These are phyloP conservation scores for Capsella rubella DNA, from an alignment of 441 rosid genomes.

Conservation along the genomic window DNA sequence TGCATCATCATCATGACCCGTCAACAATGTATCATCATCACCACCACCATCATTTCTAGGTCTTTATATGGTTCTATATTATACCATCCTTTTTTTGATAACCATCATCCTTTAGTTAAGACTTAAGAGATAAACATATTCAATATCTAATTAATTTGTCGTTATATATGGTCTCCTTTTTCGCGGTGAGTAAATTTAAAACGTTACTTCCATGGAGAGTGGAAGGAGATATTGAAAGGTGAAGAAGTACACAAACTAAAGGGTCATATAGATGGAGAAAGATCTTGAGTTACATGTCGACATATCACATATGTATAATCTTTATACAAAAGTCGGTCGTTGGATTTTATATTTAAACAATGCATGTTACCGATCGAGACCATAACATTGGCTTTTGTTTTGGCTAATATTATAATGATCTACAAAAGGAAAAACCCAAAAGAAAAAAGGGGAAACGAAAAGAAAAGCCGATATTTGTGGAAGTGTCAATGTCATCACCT, in stretches of 20 bases:
- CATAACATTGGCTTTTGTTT: not conserved
- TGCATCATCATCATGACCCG: constrained; percentile 56
- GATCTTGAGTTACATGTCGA: not conserved
- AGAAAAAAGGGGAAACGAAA: not conserved
- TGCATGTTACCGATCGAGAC: not conserved
- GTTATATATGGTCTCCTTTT: not conserved
- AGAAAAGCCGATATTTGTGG: constrained; percentile 41
- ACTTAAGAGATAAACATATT: constrained; percentile 11
- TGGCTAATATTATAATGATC: not conserved
- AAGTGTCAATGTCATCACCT: constrained; percentile 39
- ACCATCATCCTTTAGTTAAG: constrained; percentile 21
- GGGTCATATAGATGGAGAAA: not conserved
- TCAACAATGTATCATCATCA: constrained; percentile 79
- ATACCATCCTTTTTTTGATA: constrained; percentile 14
- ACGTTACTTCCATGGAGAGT: constrained; percentile 1
- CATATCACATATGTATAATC: not conserved
- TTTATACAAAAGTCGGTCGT: not conserved
- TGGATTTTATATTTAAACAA: not conserved
- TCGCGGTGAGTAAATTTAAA: not conserved
- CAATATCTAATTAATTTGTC: constrained; percentile 28
- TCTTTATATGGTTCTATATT: not conserved
- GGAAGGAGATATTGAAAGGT: not conserved
- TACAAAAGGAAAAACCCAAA: not conserved
- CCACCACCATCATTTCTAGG: constrained; percentile 54
- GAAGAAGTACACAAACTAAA: constrained; percentile 12